Evolutionary conservation across 1,139 yeast species (phyloP).

Genomic region (Candida albicans): DNA sequence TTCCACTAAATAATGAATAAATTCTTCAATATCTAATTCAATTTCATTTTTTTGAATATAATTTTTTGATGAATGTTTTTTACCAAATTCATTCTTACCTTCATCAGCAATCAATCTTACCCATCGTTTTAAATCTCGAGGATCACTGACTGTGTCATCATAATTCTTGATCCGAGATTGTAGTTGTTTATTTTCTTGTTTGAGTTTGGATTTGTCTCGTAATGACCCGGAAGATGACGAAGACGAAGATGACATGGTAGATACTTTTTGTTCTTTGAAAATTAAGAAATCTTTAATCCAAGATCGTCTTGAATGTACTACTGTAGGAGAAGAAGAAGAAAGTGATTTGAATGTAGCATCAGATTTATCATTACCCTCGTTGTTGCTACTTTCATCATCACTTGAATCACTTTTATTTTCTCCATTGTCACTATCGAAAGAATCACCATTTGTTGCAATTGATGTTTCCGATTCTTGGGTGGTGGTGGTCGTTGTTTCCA

Average conservation of each 20-base stretch:
- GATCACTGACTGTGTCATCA: conserved; percentile 24
- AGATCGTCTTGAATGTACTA: conserved; percentile 15
- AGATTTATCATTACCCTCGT: neutral
- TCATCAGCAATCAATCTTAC: conserved; percentile 23
- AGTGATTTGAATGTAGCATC: neutral
- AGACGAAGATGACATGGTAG: neutral
- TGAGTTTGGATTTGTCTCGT: neutral
- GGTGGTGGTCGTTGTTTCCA: neutral
- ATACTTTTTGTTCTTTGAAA: conserved; percentile 10
- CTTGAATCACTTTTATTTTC: conserved; percentile 1
- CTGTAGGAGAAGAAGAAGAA: neutral
- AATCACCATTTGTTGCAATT: neutral
- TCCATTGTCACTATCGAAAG: neutral
- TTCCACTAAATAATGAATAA: conserved; percentile 28
- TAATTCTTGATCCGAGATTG: conserved; percentile 24
- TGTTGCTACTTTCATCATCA: conserved; percentile 2
- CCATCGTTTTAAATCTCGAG: conserved; percentile 27
- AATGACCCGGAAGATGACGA: neutral
- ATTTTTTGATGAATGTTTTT: conserved; percentile 5
- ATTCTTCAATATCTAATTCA: conserved; percentile 29
- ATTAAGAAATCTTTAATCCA: conserved; percentile 20
- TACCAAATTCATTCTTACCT: conserved; percentile 2
- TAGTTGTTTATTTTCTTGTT: conserved; percentile 7
- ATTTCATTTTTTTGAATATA: conserved; percentile 11
- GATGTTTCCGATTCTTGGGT: neutral